phyloP scores from a whole-genome alignment of 108 stramenopile species.

The Bacterosira constricta region DNA sequence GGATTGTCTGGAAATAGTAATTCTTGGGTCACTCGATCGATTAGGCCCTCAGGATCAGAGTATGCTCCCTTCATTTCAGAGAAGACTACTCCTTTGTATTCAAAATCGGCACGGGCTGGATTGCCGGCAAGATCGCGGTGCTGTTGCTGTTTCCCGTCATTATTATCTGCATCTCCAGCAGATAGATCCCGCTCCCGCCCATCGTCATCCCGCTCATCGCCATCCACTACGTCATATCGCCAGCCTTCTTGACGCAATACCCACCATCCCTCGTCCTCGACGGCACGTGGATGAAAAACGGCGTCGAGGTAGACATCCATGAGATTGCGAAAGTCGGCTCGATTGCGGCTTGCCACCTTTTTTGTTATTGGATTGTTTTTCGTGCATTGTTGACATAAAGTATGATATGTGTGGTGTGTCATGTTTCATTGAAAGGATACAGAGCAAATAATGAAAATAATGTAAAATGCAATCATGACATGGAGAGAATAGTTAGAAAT shows the following conservation, averaged over 20 bases:
- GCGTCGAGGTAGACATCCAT: constrained; percentile 93
- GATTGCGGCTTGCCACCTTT: constrained; percentile 70
- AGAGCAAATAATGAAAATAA: neutral
- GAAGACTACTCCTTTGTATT: constrained; percentile 91
- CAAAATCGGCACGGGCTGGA: constrained; percentile 23
- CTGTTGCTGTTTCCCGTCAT: neutral
- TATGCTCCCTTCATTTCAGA: constrained; percentile 95
- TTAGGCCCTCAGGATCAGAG: constrained; percentile 78
- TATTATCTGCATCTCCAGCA: no score
- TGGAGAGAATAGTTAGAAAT: no score
- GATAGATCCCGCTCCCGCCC: no score
- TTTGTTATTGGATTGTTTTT: no score
- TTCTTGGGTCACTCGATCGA: constrained; percentile 70
- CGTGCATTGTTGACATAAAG: no score
- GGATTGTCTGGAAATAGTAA: constrained; percentile 88
- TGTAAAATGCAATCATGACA: no score
- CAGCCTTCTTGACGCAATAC: constrained; percentile 95
- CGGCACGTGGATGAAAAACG: constrained; percentile 86
- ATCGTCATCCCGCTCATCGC: constrained; percentile 13
- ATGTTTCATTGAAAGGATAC: neutral
- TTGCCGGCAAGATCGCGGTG: no score
- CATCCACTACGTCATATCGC: constrained; percentile 82
- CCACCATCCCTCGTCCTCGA: constrained; percentile 66
- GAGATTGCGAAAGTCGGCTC: constrained; percentile 84
- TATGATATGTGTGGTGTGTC: neutral